phyloP scores from a whole-genome alignment of 1,284 basidiomycete genomes.

The Ceratobasidium sp. region DNA sequence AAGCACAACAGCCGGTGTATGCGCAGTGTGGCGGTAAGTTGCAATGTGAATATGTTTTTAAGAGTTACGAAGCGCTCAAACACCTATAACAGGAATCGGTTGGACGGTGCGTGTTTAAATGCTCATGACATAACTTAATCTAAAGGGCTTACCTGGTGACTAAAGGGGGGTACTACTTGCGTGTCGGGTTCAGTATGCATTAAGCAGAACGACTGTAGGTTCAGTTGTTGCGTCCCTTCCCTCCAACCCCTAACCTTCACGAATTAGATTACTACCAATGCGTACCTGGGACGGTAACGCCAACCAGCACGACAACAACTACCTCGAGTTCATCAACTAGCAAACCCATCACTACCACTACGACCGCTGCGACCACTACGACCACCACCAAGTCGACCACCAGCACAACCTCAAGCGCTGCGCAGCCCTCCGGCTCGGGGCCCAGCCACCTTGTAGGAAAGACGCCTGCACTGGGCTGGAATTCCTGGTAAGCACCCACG shows the following conservation, averaged over 20 bases:
- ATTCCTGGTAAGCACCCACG: constrained; percentile 42
- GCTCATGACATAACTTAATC: background rate
- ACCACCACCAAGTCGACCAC: constrained; percentile 34
- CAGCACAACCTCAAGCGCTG: constrained; percentile 19
- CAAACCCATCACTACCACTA: constrained; percentile 21
- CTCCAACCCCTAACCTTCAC: background rate
- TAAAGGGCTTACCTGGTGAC: background rate
- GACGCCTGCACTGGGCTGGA: constrained; percentile 46
- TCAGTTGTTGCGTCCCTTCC: background rate
- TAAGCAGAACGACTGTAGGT: constrained; percentile 31
- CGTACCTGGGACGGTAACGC: constrained; percentile 23
- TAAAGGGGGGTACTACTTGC: constrained; percentile 32
- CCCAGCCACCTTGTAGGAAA: constrained; percentile 44
- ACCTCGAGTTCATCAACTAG: constrained; percentile 6
- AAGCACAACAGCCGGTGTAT: constrained; percentile 40
- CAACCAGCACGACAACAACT: constrained; percentile 4
- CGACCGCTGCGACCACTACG: constrained; percentile 14
- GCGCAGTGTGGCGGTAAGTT: constrained; percentile 38
- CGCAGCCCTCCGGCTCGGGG: constrained; percentile 39
- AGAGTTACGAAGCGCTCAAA: background rate
- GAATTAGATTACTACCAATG: constrained; percentile 29
- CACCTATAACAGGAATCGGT: constrained; percentile 1
- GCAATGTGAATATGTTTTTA: background rate
- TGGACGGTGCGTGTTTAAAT: constrained; percentile 13
- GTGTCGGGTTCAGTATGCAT: constrained; percentile 15